Base-by-base conservation (phyloP, 805 yeast species). In the Clavispora santaluciae region DNA sequence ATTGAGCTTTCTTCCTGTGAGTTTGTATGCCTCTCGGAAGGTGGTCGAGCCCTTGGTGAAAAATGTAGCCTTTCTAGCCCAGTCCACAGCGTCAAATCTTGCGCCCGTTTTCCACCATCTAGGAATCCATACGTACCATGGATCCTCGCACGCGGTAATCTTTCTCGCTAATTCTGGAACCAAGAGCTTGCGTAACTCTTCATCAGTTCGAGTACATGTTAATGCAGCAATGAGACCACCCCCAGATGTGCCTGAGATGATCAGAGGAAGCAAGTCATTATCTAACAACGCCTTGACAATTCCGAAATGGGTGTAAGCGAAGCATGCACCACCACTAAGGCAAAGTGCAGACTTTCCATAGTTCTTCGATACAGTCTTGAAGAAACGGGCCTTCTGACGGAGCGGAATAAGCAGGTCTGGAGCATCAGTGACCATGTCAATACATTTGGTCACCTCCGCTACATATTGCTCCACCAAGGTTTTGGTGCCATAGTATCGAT, bases 151-250 rank as follows among this genome's bases (percentile, higher is more conserved):
- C 0, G 89, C 87, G 1, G 83, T 81, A 41, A 85, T 78, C 44
- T 75, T 78, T 17, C 66, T 53, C 1, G 88, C 83, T 30, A 85
- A 55, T 49, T 78, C 70, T 0, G 91, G 90, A 0, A 64, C 75
- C 10, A 86, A 55, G 26, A 83, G 54, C 39, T 72, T 60, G 22
- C 61, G 57, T 31, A 85, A 68, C 55, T 86, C 95, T 15, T 78
- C 81, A 51, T 83, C 75, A 0, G 87, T 80, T 40, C 90, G 64
- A 0, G 87, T 78, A 38, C 88, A 75, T 0, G 83, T 77, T 29
- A 85, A 58, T 0, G 89, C 86, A 0, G 93, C 90, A 11, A 84
- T 78, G 10, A 83, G 61, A 1, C 89, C 91, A 12, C 95, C 95
- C 2, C 93, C 91, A 0, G 87, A 79, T 0, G 93, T 85, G 1